phyloP scores from a whole-genome alignment of 1,139 yeast species.

The Eremothecium cymbalariae region DNA sequence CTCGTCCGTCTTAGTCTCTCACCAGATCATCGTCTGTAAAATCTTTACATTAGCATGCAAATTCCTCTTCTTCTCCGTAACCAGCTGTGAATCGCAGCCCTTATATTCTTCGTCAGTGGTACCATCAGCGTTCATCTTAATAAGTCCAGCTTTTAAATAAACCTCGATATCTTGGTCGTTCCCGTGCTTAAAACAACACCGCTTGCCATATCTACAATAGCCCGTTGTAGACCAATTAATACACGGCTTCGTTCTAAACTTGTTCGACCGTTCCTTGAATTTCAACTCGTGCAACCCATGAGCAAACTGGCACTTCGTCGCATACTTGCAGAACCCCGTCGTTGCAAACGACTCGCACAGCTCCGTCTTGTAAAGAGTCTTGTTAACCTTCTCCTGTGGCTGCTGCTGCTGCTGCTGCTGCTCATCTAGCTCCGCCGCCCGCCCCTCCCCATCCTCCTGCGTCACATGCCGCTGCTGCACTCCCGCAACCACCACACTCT shows the following conservation, averaged over 20 bases:
- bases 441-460: no score
- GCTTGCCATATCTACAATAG: slow-evolving; percentile 76
- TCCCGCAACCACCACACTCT: slow-evolving; percentile 3
- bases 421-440: background rate
- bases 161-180: slow-evolving; percentile 31
- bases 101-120: background rate
- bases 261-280: slow-evolving; percentile 63
- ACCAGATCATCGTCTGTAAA: slow-evolving; percentile 30
- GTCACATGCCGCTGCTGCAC: no score
- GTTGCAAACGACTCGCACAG: slow-evolving; percentile 73
- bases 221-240: slow-evolving; percentile 82
- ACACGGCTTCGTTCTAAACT: slow-evolving; percentile 89
- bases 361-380: slow-evolving; percentile 81
- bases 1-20: no score
- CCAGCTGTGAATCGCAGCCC: no score
- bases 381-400: slow-evolving; percentile 39
- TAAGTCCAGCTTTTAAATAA: slow-evolving; percentile 24
- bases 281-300: slow-evolving; percentile 79
- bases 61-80: slow-evolving; percentile 21
- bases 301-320: slow-evolving; percentile 89
- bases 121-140: slow-evolving; percentile 8
- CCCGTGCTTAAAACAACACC: slow-evolving; percentile 88
- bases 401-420: slow-evolving; percentile 5
- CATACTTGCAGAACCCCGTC: slow-evolving; percentile 76
- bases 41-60: slow-evolving; percentile 27